Percentiles rank a stretch among this genome's conserved stretches.
Evolutionary conservation across 148 eudicot genomes (phyloP).

Genomic region (Rhododendron kiyosumense): DNA sequence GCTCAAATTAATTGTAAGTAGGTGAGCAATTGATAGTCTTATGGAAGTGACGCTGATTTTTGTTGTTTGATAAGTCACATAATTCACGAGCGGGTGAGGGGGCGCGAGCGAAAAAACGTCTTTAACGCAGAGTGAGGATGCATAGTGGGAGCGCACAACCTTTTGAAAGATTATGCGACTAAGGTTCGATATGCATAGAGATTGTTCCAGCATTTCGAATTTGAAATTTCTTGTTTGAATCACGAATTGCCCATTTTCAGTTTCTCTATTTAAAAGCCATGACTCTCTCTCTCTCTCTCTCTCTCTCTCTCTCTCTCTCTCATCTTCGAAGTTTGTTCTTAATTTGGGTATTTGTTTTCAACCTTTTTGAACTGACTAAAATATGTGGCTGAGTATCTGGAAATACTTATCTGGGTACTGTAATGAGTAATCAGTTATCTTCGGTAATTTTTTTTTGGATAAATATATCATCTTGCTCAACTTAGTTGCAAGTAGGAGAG

Average conservation of each 20-base stretch:
- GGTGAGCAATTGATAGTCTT: neutral
- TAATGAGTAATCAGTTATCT: neutral
- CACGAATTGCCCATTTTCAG: neutral
- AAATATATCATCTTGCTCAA: neutral
- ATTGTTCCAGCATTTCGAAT: no score
- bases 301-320: neutral
- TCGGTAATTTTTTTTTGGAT: neutral
- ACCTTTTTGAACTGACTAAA: neutral
- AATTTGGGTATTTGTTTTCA: neutral
- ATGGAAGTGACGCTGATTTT: neutral
- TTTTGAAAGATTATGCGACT: neutral
- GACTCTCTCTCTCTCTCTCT: neutral
- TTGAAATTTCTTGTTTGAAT: constrained; percentile 8
- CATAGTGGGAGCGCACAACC: neutral
- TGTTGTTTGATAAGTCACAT: neutral
- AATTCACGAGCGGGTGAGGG: neutral
- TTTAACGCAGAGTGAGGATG: no score
- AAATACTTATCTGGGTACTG: neutral
- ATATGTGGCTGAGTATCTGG: neutral
- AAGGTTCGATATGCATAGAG: no score
- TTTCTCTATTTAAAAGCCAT: neutral
- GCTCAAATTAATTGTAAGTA: neutral
- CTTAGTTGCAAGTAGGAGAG: neutral
- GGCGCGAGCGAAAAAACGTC: neutral
- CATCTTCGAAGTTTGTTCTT: neutral